Base-by-base conservation (phyloP, 2,329 filamentous ascomycete species). In the Emmonsiellopsis sp. region DNA sequence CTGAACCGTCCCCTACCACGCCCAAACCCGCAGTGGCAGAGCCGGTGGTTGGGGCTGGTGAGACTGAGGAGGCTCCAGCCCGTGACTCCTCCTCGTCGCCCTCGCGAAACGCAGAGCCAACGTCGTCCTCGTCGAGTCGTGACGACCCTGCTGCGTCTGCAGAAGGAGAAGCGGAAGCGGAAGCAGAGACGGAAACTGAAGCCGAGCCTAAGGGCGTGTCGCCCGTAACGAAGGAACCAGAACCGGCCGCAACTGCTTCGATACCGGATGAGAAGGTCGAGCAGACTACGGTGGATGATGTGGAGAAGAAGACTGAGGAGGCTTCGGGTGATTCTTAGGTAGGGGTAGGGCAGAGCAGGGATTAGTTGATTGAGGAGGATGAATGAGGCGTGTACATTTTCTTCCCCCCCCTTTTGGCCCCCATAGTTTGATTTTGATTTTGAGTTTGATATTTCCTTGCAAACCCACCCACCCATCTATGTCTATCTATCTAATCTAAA, bases 261-360 rank as follows among this genome's bases (percentile, higher is more conserved):
- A 39, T 58, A 40, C 21, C 62, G 33, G 64, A 66, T 5, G 51
- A 57, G 10, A 53, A 55, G 14, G 47, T 62, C 6, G 64, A 67
- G 52, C 51, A 57, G n/a, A 50, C 34, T 9, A 42, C 60, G 42
- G 62, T 61, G 8, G 51, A 61, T 36, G 62, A 63, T 17, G 61
- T 66, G 33, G 62, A 59, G 34, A 67, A 68, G 56, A 58, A 47
- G 40, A 11, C 46, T 2, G 65, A 63, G 33, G 60, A 66, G 42
- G 61, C 37, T 27, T 50, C 27, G 17, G 46, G 32, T 27, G 21
- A 27, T 27, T 27, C 21, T 27, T 27, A 27, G 21, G 21, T 27
- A 27, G 21, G 21, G 21, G 21, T 5, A 27, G 21, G 21, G 21
- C 21, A 27, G 21, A 27, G 21, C 21, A 27, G 21, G 21, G 21